phyloP scores from a whole-genome alignment of 2,329 filamentous ascomycete genomes.

The Alternaria ventricosa region DNA sequence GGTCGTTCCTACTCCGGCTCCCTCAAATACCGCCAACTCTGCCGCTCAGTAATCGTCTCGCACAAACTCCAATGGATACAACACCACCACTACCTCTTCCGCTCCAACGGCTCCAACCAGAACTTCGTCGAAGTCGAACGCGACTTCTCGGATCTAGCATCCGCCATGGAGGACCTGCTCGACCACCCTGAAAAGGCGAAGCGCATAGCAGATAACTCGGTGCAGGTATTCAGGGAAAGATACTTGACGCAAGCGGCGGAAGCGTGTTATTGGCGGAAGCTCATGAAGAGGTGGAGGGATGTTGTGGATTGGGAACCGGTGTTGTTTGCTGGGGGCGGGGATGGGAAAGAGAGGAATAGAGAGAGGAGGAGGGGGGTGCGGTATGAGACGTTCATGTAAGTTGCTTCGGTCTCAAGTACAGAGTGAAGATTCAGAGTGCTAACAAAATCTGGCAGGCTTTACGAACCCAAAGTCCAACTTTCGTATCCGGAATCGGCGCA shows the following conservation, averaged over 20 bases:
- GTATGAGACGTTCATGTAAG: slow-evolving; percentile 44
- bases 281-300: slow-evolving; percentile 33
- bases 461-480: slow-evolving; percentile 19
- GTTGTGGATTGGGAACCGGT: slow-evolving; percentile 37
- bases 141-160: slow-evolving; percentile 42
- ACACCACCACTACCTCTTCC: slow-evolving; percentile 43
- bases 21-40: slow-evolving; percentile 62
- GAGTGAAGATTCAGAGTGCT: neutral
- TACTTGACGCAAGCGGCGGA: slow-evolving; percentile 43
- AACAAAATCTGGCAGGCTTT: slow-evolving; percentile 8
- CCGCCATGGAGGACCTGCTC: slow-evolving; percentile 39
- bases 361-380: slow-evolving; percentile 36
- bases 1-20: slow-evolving; percentile 57
- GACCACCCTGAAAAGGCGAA: slow-evolving; percentile 42
- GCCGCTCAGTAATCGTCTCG: slow-evolving; percentile 46
- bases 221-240: slow-evolving; percentile 38
- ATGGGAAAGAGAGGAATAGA: slow-evolving; percentile 22
- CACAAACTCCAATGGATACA: slow-evolving; percentile 47
- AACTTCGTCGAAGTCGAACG: slow-evolving; percentile 46
- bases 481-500: slow-evolving; percentile 14
- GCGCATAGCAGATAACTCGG: slow-evolving; percentile 42
- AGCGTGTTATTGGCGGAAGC: slow-evolving; percentile 40
- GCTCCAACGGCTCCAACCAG: slow-evolving; percentile 36
- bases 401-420: neutral
- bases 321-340: slow-evolving; percentile 32